A percentile compares a stretch with the other conserved stretches of the same genome.
phyloP scores from a whole-genome alignment of 1,284 basidiomycete species.

The Boletus sp. region DNA sequence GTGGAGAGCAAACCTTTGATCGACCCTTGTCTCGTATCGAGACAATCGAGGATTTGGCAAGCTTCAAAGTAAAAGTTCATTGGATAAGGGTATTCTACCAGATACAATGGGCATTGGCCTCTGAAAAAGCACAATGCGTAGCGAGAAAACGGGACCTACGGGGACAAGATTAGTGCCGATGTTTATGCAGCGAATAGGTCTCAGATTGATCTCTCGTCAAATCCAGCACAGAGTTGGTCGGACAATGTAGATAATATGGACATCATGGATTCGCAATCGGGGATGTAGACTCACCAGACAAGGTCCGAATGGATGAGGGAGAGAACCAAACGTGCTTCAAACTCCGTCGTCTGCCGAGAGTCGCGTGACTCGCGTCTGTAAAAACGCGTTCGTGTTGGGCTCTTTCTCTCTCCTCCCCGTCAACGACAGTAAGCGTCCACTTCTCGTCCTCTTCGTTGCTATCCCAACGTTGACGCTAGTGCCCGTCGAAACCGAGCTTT shows the following conservation, averaged over 20 bases:
- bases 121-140: conserved; percentile 6
- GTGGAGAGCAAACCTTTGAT: conserved; percentile 75
- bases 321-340: conserved; percentile 19
- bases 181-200: conserved; percentile 6
- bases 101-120: conserved; percentile 26
- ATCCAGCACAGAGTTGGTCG: conserved; percentile 42
- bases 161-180: conserved; percentile 13
- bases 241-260: conserved; percentile 84
- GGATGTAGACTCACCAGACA: conserved; percentile 22
- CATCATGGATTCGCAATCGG: conserved; percentile 44
- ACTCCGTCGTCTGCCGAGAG: conserved; percentile 32
- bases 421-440: conserved; percentile 24
- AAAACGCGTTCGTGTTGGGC: conserved; percentile 26
- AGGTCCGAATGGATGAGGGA: background rate
- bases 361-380: conserved; percentile 20
- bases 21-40: conserved; percentile 83
- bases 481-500: conserved; percentile 70
- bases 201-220: conserved; percentile 45
- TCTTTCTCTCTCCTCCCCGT: conserved; percentile 16
- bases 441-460: background rate
- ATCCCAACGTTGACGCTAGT: conserved; percentile 39
- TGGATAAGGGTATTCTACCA: conserved; percentile 39
- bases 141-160: conserved; percentile 18
- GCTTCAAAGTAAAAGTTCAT: conserved; percentile 96
- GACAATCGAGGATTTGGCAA: conserved; percentile 74